phyloP scores from a whole-genome alignment of 495 filamentous ascomycete species.

The Chaetomidium leptoderma region DNA sequence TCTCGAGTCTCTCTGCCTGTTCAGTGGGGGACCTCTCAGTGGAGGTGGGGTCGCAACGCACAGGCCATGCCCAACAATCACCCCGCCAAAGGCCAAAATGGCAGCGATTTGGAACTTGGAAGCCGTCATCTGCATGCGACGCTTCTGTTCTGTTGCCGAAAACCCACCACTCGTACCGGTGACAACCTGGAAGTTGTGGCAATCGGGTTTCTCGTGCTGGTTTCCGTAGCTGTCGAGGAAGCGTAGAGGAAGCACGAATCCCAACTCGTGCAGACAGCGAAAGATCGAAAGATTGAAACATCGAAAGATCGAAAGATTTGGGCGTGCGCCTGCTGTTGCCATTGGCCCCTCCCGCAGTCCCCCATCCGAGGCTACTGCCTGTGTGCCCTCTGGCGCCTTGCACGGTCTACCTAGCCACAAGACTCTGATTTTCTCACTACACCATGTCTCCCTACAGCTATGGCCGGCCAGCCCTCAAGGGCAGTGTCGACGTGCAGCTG shows the following conservation, averaged over 20 bases:
- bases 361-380: not conserved
- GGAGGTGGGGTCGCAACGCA: conserved; percentile 8
- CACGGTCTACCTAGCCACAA: not conserved
- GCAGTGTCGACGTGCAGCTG: conserved; percentile 36
- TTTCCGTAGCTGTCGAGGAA: not conserved
- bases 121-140: not conserved
- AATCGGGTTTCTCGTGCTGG: not conserved
- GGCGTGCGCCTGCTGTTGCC: not conserved
- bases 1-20: too few species aligned
- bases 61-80: conserved; percentile 3
- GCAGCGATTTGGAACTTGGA: not conserved
- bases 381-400: not conserved
- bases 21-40: not conserved
- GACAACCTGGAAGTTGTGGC: too few species aligned
- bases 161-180: too few species aligned
- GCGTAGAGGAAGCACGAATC: not conserved
- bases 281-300: not conserved
- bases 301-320: not conserved
- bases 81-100: conserved; percentile 13
- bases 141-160: too few species aligned
- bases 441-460: conserved; percentile 30
- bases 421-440: conserved; percentile 6
- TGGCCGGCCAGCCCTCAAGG: conserved; percentile 34
- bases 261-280: not conserved
- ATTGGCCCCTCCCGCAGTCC: not conserved